These are phyloP conservation scores for Apiotrichum siamense DNA, from an alignment of 1,284 basidiomycete species.

Conservation along the genomic window DNA sequence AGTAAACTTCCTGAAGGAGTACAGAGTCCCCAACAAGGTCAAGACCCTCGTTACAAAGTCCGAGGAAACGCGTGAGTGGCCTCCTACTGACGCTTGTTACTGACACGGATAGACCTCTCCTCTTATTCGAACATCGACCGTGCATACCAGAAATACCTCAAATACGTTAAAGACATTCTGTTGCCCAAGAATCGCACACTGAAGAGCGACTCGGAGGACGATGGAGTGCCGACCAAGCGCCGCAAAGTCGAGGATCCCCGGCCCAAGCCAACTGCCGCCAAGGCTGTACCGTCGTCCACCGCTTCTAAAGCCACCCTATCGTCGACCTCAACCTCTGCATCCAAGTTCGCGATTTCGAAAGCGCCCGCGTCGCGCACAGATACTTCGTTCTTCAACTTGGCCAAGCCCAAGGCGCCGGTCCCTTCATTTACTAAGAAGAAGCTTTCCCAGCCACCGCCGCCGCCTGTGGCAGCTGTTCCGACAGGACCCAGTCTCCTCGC, in stretches of 20 bases:
- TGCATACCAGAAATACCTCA: slow-evolving; percentile 20
- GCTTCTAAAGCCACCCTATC: no score
- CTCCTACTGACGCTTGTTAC: no score
- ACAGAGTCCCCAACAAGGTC: slow-evolving; percentile 19
- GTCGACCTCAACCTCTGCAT: no score
- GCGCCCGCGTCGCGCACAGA: slow-evolving; percentile 2
- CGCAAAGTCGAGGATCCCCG: background rate
- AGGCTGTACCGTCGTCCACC: background rate
- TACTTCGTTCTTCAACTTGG: slow-evolving; percentile 32
- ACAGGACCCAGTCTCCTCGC: slow-evolving; percentile 3
- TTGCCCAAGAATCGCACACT: slow-evolving; percentile 11
- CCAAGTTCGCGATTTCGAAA: no score
- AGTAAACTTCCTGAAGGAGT: slow-evolving; percentile 22
- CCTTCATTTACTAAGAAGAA: slow-evolving; percentile 26
- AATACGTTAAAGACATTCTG: slow-evolving; percentile 13
- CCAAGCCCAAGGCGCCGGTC: slow-evolving; percentile 24
- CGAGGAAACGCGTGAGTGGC: slow-evolving; percentile 17
- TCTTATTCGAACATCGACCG: slow-evolving; percentile 19
- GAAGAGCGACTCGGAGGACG: slow-evolving; percentile 2
- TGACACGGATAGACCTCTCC: background rate
- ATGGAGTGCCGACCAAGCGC: slow-evolving; percentile 19
- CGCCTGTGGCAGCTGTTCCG: background rate
- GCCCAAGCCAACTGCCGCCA: background rate
- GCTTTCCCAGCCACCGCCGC: background rate
- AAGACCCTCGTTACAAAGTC: slow-evolving; percentile 12